phyloP scores from a whole-genome alignment of 140 eudicot species.

The Eryngium alpinum region DNA sequence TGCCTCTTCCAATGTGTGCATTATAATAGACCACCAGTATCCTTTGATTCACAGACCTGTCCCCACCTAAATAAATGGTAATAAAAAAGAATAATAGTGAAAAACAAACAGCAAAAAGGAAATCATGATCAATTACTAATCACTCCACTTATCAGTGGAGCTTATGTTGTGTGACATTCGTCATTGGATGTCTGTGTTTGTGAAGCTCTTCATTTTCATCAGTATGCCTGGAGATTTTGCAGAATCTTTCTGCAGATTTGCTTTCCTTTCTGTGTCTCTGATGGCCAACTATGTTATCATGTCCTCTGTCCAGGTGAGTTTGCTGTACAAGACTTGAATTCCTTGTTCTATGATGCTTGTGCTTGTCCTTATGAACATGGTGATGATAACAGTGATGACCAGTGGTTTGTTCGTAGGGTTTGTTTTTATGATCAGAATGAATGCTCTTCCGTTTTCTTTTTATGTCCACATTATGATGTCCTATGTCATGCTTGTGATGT shows the following conservation, averaged over 20 bases:
- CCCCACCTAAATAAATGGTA: background rate
- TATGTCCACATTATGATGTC: conserved; percentile 28
- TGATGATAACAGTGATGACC: no score
- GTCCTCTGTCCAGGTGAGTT: conserved; percentile 25
- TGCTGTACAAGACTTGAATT: conserved; percentile 23
- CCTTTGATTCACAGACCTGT: no score
- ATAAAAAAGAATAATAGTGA: background rate
- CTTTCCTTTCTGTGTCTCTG: conserved; percentile 30
- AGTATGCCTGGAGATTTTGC: conserved; percentile 21
- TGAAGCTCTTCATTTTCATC: conserved; percentile 19
- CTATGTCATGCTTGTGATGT: conserved; percentile 35
- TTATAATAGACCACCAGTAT: no score
- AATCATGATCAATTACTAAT: background rate
- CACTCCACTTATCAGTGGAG: conserved; percentile 25
- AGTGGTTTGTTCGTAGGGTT: conserved; percentile 20
- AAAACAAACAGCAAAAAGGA: no score
- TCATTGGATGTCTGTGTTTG: conserved; percentile 21
- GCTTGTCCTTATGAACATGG: conserved; percentile 59
- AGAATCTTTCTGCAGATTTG: conserved; percentile 20
- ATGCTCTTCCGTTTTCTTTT: conserved; percentile 28
- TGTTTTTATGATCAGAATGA: conserved; percentile 30
- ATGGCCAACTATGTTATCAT: conserved; percentile 27
- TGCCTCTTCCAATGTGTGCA: no score
- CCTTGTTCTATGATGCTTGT: conserved; percentile 45
- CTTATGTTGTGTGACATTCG: conserved; percentile 21